These are phyloP conservation scores for Scleromitrula shiraiana DNA, from an alignment of 2,329 filamentous ascomycete genomes.

Conservation along the genomic window DNA sequence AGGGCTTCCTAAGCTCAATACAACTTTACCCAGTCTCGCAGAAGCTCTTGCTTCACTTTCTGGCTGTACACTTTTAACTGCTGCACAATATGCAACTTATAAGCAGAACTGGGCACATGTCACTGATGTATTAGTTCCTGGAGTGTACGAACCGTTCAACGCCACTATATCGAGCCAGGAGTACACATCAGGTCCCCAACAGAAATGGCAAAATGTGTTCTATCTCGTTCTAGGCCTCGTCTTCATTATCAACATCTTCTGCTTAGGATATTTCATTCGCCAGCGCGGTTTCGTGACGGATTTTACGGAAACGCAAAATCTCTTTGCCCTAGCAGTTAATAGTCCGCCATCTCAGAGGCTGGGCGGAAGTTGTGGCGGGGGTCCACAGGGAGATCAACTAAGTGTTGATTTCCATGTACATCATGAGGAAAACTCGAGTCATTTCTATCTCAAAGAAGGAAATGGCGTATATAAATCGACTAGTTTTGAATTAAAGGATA, in stretches of 20 bases:
- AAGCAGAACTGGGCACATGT: slow-evolving; percentile 48
- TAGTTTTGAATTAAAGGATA: slow-evolving; percentile 6
- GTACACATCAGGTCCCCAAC: slow-evolving; percentile 59
- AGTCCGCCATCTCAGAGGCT: slow-evolving; percentile 44
- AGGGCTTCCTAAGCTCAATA: slow-evolving; percentile 24
- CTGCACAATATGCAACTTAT: slow-evolving; percentile 52
- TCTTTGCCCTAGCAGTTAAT: slow-evolving; percentile 66
- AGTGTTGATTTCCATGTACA: slow-evolving; percentile 36
- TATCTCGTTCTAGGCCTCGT: slow-evolving; percentile 57
- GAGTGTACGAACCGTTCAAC: slow-evolving; percentile 50
- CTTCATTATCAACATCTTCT: slow-evolving; percentile 59
- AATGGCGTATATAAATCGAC: background rate
- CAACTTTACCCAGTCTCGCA: slow-evolving; percentile 55
- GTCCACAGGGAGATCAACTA: slow-evolving; percentile 33
- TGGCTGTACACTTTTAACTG: slow-evolving; percentile 56
- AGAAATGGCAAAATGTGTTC: slow-evolving; percentile 57
- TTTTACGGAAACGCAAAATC: slow-evolving; percentile 69
- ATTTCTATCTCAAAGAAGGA: slow-evolving; percentile 43
- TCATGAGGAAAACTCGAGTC: slow-evolving; percentile 40
- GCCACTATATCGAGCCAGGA: slow-evolving; percentile 56
- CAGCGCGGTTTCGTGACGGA: slow-evolving; percentile 60
- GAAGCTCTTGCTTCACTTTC: slow-evolving; percentile 67
- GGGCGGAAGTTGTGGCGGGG: slow-evolving; percentile 48
- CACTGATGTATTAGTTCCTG: slow-evolving; percentile 29
- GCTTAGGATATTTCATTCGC: slow-evolving; percentile 52